Conservation (phyloP, 2,329 filamentous ascomycete species). For the Claviceps digitariae region DNA sequence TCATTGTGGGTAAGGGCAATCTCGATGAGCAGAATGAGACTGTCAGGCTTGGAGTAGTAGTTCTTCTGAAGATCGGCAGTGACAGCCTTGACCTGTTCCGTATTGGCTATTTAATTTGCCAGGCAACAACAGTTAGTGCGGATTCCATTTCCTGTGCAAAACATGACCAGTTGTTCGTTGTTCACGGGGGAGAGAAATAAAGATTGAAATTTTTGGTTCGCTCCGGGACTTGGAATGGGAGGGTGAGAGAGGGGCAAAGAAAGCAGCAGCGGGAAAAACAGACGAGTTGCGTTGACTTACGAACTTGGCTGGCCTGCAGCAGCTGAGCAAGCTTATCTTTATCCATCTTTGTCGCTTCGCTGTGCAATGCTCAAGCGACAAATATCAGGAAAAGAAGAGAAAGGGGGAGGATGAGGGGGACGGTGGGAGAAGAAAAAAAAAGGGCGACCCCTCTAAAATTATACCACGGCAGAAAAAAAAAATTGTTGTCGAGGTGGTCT, state of each 20-base stretch:
- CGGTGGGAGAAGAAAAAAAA: constrained; percentile 4
- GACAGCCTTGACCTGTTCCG: constrained; percentile 75
- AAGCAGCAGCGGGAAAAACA: constrained; percentile 4
- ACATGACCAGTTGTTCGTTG: not conserved
- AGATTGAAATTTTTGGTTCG: not conserved
- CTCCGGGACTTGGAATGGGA: not conserved
- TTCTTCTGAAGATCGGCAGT: constrained; percentile 84
- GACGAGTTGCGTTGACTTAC: constrained; percentile 47
- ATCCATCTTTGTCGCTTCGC: constrained; percentile 21
- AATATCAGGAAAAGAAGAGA: constrained; percentile 3
- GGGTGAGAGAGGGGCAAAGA: not conserved
- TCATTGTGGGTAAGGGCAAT: constrained; percentile 69
- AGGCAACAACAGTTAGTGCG: constrained; percentile 20
- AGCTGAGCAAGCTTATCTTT: constrained; percentile 69
- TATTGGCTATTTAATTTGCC: constrained; percentile 53
- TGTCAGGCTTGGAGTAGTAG: constrained; percentile 78
- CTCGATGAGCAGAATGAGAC: constrained; percentile 75
- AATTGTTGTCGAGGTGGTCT: constrained; percentile 4
- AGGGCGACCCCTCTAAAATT: constrained; percentile 4
- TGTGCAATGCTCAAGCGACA: constrained; percentile 6
- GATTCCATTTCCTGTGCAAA: not conserved
- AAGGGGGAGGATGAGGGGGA: not conserved
- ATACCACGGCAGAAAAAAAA: constrained; percentile 9
- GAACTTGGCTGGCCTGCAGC: constrained; percentile 75
- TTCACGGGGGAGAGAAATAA: not conserved